phyloP scores from a whole-genome alignment of 805 yeast species.

The Nakazawaea pomicola region DNA sequence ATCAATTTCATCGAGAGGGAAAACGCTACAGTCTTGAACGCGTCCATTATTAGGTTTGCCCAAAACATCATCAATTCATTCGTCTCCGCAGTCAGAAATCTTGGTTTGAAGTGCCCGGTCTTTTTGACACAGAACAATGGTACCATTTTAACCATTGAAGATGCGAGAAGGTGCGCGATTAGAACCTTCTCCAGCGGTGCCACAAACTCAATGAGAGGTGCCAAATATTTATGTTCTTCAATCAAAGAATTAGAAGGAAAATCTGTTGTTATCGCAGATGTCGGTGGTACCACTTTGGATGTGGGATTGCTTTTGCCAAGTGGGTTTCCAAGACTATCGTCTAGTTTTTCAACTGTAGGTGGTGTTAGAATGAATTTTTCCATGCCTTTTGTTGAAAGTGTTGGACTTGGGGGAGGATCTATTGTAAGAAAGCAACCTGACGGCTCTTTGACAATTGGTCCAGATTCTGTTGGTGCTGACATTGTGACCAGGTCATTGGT shows the following conservation, averaged over 20 bases:
- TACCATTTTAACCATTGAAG: constrained; percentile 35
- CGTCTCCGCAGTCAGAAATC: constrained; percentile 28
- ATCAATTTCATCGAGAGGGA: constrained; percentile 42
- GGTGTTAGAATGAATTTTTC: constrained; percentile 46
- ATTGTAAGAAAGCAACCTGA: constrained; percentile 27
- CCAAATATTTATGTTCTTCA: constrained; percentile 35
- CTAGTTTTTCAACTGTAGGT: constrained; percentile 38
- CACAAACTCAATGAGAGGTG: constrained; percentile 44
- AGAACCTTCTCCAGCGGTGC: constrained; percentile 45
- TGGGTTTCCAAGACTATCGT: constrained; percentile 43
- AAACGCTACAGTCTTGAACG: constrained; percentile 42
- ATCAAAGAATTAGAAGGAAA: constrained; percentile 18
- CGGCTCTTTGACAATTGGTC: constrained; percentile 33
- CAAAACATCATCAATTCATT: constrained; percentile 35
- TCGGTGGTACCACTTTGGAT: constrained; percentile 49
- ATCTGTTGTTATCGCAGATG: constrained; percentile 35
- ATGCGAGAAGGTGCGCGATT: constrained; percentile 36
- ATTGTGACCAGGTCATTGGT: constrained; percentile 30
- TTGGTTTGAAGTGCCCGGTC: constrained; percentile 34
- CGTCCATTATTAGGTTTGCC: constrained; percentile 39
- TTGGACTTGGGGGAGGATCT: constrained; percentile 50
- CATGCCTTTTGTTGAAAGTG: constrained; percentile 45
- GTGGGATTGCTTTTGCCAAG: constrained; percentile 39
- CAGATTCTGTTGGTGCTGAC: constrained; percentile 45
- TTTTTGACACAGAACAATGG: constrained; percentile 44